phyloP scores from a whole-genome alignment of 1,284 basidiomycete species.

The Mycena sp. region DNA sequence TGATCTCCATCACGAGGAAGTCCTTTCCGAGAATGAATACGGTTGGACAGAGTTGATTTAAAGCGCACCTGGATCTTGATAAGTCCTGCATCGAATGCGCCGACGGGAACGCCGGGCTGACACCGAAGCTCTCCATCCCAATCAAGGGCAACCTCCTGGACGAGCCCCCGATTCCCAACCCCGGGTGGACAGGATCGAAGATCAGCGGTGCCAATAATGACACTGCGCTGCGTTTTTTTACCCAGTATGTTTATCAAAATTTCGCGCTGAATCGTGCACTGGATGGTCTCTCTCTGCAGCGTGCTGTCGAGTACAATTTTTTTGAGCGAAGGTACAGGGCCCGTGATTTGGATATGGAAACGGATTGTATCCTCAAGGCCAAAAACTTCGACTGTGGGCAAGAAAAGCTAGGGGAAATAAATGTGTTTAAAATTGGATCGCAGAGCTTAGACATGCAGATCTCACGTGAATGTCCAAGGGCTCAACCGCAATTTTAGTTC shows the following conservation, averaged over 20 bases:
- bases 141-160: neutral
- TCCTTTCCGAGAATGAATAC: neutral
- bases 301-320: neutral
- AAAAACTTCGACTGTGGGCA: neutral
- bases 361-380: neutral
- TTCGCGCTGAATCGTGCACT: neutral
- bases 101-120: neutral
- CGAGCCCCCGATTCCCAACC: too few species aligned
- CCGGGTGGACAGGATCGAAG: neutral
- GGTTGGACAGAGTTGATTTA: neutral
- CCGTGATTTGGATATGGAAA: conserved; percentile 1
- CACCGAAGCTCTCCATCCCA: conserved; percentile 6
- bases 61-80: neutral
- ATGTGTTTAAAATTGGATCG: too few species aligned
- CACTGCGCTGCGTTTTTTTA: neutral
- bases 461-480: neutral
- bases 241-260: neutral
- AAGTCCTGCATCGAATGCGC: neutral
- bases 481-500: neutral
- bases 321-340: neutral
- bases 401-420: neutral
- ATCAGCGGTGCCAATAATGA: neutral
- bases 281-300: neutral
- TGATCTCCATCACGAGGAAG: neutral
- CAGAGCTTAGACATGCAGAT: neutral